Evolutionary conservation across 2,329 filamentous ascomycete species (phyloP), one percentile per base, ranked within the genome.

Genomic region (Paecilomyces dactylethromorphus): DNA sequence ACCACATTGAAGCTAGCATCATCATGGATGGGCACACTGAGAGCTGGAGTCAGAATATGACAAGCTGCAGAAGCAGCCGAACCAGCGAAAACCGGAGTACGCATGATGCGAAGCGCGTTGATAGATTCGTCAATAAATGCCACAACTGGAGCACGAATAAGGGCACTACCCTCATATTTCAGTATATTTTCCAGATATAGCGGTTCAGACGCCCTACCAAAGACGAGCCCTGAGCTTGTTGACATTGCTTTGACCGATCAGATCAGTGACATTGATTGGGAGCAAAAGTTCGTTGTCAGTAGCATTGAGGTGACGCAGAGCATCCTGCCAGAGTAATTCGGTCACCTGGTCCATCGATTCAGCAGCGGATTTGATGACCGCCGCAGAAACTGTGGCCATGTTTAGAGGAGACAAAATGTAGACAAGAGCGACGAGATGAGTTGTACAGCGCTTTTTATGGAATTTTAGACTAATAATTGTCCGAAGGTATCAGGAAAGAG

Each of bases 201-300:
- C 33, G 39, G 26, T 50, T 24, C 6, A 53, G 53, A n/a, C n/a
- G 13, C 51, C 63, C 61, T 66, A 72, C 71, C 66, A 62, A 54
- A 73, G 64, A 56, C 70, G 68, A 56, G 60, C 51, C 56, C 70
- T 71, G 53, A 74, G 67, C 53, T 67, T 66, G 31, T 70, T 61
- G 56, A 74, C 61, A 56, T 68, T 69, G n/a, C 58, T 55, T 52
- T 64, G 61, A 35, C 70, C 69, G 59, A 74, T 69, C 49, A 67
- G 59, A n/a, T 66, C 63, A n/a, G 54, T 62, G 57, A 72, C 65
- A 60, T 68, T 68, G 15, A 64, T 57, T n/a, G 70, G 70, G 50
- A 74, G 63, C 45, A 72, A 60, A 32, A 74, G 63, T 56, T 72
- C 66, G 33, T 70, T 69, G 53, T 72, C 70, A 51, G 68, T 72